These are phyloP conservation scores for Hibiscus syriacus DNA, from an alignment of 345 rosid genomes.

Conservation along the genomic window DNA sequence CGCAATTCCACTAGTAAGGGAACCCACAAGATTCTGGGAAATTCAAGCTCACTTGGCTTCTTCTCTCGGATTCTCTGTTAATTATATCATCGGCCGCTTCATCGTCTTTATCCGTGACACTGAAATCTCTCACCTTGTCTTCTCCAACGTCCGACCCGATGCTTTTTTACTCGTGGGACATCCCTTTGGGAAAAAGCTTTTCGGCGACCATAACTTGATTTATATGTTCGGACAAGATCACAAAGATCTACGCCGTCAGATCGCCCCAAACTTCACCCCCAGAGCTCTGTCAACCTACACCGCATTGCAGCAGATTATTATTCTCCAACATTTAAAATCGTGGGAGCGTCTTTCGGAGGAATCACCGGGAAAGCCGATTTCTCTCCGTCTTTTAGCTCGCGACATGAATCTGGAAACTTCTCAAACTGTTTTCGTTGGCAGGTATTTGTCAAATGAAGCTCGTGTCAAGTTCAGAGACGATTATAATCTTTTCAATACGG, in stretches of 20 bases:
- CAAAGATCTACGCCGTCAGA: slow-evolving; percentile 65
- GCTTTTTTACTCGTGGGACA: slow-evolving; percentile 74
- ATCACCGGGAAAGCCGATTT: slow-evolving; percentile 12
- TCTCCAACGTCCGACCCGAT: slow-evolving; percentile 77
- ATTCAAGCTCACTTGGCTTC: slow-evolving; percentile 35
- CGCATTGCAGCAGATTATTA: slow-evolving; percentile 50
- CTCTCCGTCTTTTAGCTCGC: slow-evolving; percentile 45
- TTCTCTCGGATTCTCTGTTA: slow-evolving; percentile 49
- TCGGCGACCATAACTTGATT: slow-evolving; percentile 82
- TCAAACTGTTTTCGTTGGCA: slow-evolving; percentile 79
- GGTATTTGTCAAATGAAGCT: slow-evolving; percentile 38
- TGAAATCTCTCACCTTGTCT: slow-evolving; percentile 64
- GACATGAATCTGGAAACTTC: slow-evolving; percentile 86
- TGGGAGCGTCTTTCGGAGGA: slow-evolving; percentile 36
- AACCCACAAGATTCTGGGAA: slow-evolving; percentile 77
- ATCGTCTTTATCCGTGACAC: slow-evolving; percentile 51
- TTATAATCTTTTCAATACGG: slow-evolving; percentile 66
- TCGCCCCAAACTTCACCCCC: slow-evolving; percentile 79
- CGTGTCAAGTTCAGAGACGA: slow-evolving; percentile 42
- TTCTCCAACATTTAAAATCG: slow-evolving; percentile 43
- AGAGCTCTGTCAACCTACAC: slow-evolving; percentile 72
- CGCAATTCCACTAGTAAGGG: slow-evolving; percentile 38
- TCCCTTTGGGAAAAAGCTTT: slow-evolving; percentile 79
- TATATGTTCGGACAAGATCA: slow-evolving; percentile 84
- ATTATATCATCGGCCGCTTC: slow-evolving; percentile 64